Base-by-base conservation (phyloP, 768 basidiomycete species). In the Termitomyces sp. region DNA sequence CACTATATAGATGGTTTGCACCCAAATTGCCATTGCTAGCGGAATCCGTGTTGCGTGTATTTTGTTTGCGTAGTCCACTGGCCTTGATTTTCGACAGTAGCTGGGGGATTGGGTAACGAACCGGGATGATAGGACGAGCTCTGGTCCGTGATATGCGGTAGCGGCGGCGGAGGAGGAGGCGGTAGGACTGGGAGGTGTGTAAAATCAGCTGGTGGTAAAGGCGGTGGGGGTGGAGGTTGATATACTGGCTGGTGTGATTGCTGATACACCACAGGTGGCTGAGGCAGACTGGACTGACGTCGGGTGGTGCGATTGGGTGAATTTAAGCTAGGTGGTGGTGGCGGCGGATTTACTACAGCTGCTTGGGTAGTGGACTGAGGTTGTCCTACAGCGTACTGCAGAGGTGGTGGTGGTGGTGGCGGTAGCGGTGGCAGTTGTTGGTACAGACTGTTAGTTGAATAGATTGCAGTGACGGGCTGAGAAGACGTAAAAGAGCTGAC, bases 211-310 rank as follows among this genome's bases (percentile, higher is more conserved):
- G 62, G 62, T 7, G 66, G 60, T 28, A 72, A 69, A 22, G 79
- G 77, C n/a, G 72, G 71, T 54, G 76, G 74, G 5, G 68, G 67
- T 19, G 69, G 68, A 45, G 64, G 64, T 32, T 68, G 70, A 50
- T 65, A 67, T 47, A 63, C 64, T 45, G 59, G 55, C 30, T 64
- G 62, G 41, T 49, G 55, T 9, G 62, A 56, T 50, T 74, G 70
- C 46, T 74, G 73, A 53, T 77, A 77, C 52, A 68, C 70, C 22
- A 71, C 59, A 12, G 77, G 82, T 24, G 77, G 80, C 32, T 76
- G 76, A 50, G 81, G 83, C 21, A 86, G 70, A 60, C 77, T 75
- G 8, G 78, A 72, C 37, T 74, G 76, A 46, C 79, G 68, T n/a
- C 74, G 66, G 11, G 70, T 62, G 11, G 66, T 58, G 43, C 58